Percentiles rank a stretch among this genome's conserved stretches.
Evolutionary conservation across 164 flowering plant genomes (phyloP).

Genomic region (Vitis rotundifolia): DNA sequence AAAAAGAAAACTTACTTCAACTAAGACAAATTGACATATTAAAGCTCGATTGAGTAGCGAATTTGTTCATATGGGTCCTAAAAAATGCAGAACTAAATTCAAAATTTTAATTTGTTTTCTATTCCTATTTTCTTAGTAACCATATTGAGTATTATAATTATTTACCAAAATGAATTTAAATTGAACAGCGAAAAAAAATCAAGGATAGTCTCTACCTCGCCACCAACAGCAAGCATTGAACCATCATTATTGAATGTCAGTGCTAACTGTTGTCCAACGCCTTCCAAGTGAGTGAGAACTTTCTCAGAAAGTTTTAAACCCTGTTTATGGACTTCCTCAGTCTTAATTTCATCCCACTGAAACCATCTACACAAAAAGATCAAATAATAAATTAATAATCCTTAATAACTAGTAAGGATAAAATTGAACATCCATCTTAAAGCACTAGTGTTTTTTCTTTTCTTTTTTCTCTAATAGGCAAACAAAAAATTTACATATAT

Average conservation of each 20-base stretch:
- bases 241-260: slow-evolving; percentile 72
- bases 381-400: not conserved
- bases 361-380: slow-evolving; percentile 52
- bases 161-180: not conserved
- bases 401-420: not conserved
- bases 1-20: no score
- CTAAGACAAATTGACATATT: no score
- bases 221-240: slow-evolving; percentile 79
- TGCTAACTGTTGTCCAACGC: slow-evolving; percentile 86
- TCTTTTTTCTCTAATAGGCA: no score
- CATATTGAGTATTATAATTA: not conserved
- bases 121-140: no score
- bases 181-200: not conserved
- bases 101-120: no score
- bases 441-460: no score
- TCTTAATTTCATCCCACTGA: slow-evolving; percentile 59
- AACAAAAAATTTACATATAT: no score
- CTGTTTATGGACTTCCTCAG: slow-evolving; percentile 31
- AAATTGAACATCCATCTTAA: no score
- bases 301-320: slow-evolving; percentile 59
- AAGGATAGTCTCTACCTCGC: slow-evolving; percentile 62
- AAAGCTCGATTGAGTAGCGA: no score
- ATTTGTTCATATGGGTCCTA: no score
- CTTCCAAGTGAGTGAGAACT: slow-evolving; percentile 54
- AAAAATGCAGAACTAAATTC: no score